Evolutionary conservation across 257 asterid genomes (phyloP), one percentile per base, ranked within the genome.

Genomic region (Jasminum sambac): DNA sequence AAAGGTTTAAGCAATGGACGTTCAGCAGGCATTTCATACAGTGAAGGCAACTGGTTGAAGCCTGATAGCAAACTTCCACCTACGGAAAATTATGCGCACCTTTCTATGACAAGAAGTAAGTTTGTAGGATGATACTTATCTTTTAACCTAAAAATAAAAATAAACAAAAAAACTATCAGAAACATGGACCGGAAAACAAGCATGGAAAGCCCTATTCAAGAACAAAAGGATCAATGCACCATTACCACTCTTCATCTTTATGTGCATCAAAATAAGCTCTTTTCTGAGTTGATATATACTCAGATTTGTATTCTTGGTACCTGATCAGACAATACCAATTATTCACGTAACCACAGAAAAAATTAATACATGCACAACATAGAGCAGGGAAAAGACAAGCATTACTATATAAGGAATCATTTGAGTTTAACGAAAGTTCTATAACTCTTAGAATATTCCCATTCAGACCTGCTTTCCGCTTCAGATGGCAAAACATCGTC

Each of bases 241-340:
- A 91, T 81, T 88, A 95, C 99, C 99, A 95, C 81, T 91, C 96
- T 84, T 95, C 96, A 83, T 85, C 89, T 74, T 95, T 95, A 69
- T 91, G 99, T 26, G 94, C 90, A 73, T 81, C 84, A 72, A 95
- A 95, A 77, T 84, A 95, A 64, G 89, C 79, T 81, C 82, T 84
- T 80, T 95, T 95, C 88, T 82, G 98, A 65, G 99, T 90, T 50
- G 94, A 70, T 80, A 89, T 84, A 63, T 86, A 95, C 81, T 90
- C 98, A 66, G 96, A 79, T 82, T 77, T 76, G 92, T 95, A 95
- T 81, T 95, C 99, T 80, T 91, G 97, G 80, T 95, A 91, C 85
- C 99, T 95, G 79, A 64, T 64, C 71, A 69, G 46, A 34, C 71
- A 39, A 63, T 25, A 19, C 63, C 64, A 57, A 26, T 68, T 17